phyloP scores from a whole-genome alignment of 345 rosid species.

The Melaleuca quinquenervia region DNA sequence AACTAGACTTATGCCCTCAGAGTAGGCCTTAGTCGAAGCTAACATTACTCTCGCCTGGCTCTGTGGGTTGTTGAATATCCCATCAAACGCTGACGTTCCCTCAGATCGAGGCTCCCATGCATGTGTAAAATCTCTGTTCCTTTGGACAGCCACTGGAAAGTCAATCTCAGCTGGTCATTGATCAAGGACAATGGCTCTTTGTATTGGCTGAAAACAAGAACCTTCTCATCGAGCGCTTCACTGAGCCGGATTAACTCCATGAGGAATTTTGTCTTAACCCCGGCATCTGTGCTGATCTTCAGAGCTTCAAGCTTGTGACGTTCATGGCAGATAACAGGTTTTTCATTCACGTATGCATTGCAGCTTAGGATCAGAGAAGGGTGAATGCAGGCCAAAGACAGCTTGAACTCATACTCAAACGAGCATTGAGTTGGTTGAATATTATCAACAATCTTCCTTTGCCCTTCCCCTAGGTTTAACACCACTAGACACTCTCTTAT shows the following conservation, averaged over 20 bases:
- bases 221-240: slow-evolving; percentile 35
- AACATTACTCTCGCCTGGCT: slow-evolving; percentile 49
- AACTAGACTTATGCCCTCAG: slow-evolving; percentile 61
- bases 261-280: slow-evolving; percentile 54
- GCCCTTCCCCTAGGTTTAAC: too few relatives aligned
- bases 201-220: slow-evolving; percentile 62
- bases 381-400: slow-evolving; percentile 47
- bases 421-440: background rate
- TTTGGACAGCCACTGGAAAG: slow-evolving; percentile 28
- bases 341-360: background rate
- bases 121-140: slow-evolving; percentile 38
- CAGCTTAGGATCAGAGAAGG: slow-evolving; percentile 27
- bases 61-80: slow-evolving; percentile 36
- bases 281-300: slow-evolving; percentile 23
- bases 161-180: slow-evolving; percentile 19
- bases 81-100: slow-evolving; percentile 36
- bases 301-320: slow-evolving; percentile 6
- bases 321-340: background rate
- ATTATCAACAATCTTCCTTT: too few relatives aligned
- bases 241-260: slow-evolving; percentile 37
- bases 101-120: slow-evolving; percentile 26
- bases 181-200: slow-evolving; percentile 36
- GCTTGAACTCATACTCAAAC: background rate
- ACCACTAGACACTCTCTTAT: too few relatives aligned
- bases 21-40: slow-evolving; percentile 65